Evolutionary conservation across 306 rosid species (phyloP).

Genomic region (Malus asiatica): DNA sequence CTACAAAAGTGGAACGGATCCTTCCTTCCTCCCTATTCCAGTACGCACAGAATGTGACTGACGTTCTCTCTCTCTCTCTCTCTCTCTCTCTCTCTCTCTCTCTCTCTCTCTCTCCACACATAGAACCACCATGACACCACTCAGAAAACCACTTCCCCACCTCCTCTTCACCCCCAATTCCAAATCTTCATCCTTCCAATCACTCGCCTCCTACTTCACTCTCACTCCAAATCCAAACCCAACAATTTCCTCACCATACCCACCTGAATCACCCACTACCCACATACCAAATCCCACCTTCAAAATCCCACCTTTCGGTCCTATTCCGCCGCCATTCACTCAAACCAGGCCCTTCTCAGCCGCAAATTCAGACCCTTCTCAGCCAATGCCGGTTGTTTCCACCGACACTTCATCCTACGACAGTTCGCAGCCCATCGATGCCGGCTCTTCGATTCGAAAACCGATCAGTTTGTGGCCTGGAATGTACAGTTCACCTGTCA

Average conservation of each 20-base stretch:
- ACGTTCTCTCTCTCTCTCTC: not conserved
- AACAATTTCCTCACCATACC: not conserved
- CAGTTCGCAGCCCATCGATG: conserved; percentile 37
- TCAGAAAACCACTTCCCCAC: conserved; percentile 9
- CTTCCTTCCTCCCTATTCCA: not conserved
- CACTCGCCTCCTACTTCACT: not conserved
- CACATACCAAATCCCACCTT: not conserved
- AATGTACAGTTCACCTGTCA: conserved; percentile 67
- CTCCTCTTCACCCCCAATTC: not conserved
- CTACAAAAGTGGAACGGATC: not conserved
- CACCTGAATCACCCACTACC: not conserved
- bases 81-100: no score
- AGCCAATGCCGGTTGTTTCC: conserved; percentile 5
- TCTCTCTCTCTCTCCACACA: no score
- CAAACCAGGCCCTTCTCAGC: not conserved
- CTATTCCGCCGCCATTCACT: not conserved
- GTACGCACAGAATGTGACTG: not conserved
- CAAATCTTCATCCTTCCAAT: not conserved
- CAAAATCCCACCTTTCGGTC: not conserved
- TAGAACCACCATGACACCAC: not conserved
- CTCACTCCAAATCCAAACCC: not conserved
- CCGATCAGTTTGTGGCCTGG: conserved; percentile 70
- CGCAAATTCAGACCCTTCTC: not conserved
- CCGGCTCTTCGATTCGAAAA: conserved; percentile 59
- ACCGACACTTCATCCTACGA: not conserved